Evolutionary conservation across 2,329 filamentous ascomycete species (phyloP), one percentile per base, ranked within the genome.

Genomic region (Chaetothyriales sp.): DNA sequence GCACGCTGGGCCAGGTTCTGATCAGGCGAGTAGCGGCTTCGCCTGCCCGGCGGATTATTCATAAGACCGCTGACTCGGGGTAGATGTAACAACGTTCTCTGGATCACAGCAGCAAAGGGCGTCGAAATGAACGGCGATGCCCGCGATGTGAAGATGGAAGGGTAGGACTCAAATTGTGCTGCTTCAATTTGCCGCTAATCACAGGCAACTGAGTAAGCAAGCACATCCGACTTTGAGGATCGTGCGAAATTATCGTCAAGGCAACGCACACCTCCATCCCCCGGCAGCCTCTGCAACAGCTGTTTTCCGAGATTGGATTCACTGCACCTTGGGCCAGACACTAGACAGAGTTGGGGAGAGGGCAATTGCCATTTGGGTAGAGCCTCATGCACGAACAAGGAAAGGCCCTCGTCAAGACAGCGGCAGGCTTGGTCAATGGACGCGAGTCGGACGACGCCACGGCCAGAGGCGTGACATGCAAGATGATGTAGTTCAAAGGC

Each of bases 41-140:
- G 33, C 19, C 18, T 51, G 43, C 5, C 19, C 28, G 44, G 19
- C 8, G 20, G 6, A 44, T 18, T 5, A 4, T 47, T 50, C n/a
- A n/a, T n/a, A n/a, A n/a, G n/a, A 25, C 55, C 47, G 20, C 22
- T 50, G 49, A 48, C 50, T 19, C 51, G 9, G 28, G 28, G 33
- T 54, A 55, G 86, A 66, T 94, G 89, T 72, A 97, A 97, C 72
- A 97, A 97, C 66, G 90, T 97, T n/a, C 77, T 97, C 46, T 97
- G 88, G 85, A 90, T 97, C 63, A 78, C 76, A 37, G 75, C 73
- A 44, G 75, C 74, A 22, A 74, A 77, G 45, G 71, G 70, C 47
- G 70, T 74, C 53, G 69, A 72, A 58, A 73, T 69, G 70, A 72
- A 62, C 44, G 59, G 59, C 5, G 55, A 60, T 45, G 49, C 53